These are phyloP conservation scores for Solanum piurae DNA, from an alignment of 257 asterid genomes.

Conservation along the genomic window DNA sequence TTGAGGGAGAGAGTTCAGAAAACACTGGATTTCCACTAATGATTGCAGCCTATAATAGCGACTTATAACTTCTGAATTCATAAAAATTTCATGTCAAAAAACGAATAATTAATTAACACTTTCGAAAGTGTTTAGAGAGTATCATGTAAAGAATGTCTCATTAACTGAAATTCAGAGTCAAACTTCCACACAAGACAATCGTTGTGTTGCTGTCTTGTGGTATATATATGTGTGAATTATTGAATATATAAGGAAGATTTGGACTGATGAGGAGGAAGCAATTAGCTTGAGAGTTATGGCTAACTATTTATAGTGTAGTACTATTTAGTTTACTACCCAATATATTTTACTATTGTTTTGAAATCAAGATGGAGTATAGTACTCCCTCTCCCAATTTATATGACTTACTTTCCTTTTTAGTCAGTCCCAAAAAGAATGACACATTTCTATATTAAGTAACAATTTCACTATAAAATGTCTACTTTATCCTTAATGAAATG, in stretches of 20 bases:
- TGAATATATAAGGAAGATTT: neutral
- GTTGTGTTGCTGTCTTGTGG: neutral
- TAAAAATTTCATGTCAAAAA: no score
- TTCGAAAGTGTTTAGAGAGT: neutral
- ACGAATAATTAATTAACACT: no score
- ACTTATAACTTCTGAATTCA: neutral
- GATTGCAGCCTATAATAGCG: neutral
- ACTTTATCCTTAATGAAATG: no score
- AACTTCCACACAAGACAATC: neutral
- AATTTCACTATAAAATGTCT: no score
- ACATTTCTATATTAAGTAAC: no score
- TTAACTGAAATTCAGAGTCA: neutral
- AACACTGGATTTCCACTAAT: slow-evolving; percentile 5
- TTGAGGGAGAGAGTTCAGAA: slow-evolving; percentile 38
- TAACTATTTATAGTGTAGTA: neutral
- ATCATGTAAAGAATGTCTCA: neutral
- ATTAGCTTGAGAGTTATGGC: neutral
- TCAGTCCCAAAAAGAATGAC: no score
- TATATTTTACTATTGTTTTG: neutral
- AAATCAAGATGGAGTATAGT: neutral
- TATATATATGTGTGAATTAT: neutral
- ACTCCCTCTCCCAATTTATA: no score
- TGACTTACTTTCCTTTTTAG: no score
- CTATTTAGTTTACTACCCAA: neutral
- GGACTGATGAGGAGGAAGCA: neutral